Percentiles rank a stretch among this genome's conserved stretches.
phyloP scores from a whole-genome alignment of 495 filamentous ascomycete species.

The Cercophora sp. region DNA sequence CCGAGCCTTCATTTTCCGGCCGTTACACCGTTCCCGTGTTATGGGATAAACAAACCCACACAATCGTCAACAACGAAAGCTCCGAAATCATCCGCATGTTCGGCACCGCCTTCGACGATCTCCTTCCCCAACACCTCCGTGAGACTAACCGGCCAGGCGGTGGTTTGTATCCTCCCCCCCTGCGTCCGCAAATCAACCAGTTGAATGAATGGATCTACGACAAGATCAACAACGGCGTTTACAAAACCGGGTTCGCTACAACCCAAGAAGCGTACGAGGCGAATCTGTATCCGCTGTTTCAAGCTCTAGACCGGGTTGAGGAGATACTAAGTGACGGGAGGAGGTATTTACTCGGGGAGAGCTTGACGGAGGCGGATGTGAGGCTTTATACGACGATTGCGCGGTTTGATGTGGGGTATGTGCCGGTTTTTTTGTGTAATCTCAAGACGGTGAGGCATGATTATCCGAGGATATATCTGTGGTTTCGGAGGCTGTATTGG shows the following conservation, averaged over 20 bases:
- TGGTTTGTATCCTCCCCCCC: constrained; percentile 54
- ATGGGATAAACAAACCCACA: constrained; percentile 65
- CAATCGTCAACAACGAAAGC: constrained; percentile 73
- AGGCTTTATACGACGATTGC: constrained; percentile 74
- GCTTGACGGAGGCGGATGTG: constrained; percentile 72
- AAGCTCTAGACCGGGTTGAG: constrained; percentile 66
- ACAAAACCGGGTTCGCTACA: constrained; percentile 46
- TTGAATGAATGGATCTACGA: constrained; percentile 81
- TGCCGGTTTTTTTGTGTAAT: constrained; percentile 82
- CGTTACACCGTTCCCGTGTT: constrained; percentile 68
- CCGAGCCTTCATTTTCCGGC: constrained; percentile 57
- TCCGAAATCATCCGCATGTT: constrained; percentile 71
- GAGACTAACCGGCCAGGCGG: constrained; percentile 45
- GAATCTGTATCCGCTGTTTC: constrained; percentile 63
- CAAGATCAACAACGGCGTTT: constrained; percentile 84
- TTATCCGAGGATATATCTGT: constrained; percentile 64
- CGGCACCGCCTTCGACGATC: constrained; percentile 66
- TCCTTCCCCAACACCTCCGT: constrained; percentile 58
- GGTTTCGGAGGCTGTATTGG: constrained; percentile 69
- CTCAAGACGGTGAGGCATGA: constrained; percentile 71
- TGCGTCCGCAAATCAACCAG: constrained; percentile 63
- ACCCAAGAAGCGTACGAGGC: constrained; percentile 70
- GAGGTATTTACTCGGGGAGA: constrained; percentile 57
- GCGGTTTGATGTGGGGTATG: constrained; percentile 76
- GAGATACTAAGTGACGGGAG: constrained; percentile 45